phyloP scores from a whole-genome alignment of 2,329 filamentous ascomycete species.

The Pseudocercospora fijiensis region DNA sequence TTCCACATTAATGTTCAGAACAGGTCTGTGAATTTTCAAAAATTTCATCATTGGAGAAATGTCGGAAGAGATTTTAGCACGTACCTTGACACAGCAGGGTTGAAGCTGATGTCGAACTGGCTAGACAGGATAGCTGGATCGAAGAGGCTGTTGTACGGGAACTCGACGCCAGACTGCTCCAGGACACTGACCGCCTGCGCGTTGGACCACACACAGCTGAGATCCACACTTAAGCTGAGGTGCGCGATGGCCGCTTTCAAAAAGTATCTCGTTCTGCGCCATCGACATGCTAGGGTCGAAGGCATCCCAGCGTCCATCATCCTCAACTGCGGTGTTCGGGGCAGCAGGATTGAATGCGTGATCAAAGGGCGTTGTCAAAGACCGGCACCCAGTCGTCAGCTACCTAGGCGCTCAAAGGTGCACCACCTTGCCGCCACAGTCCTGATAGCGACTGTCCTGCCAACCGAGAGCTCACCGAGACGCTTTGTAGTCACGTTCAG shows the following conservation, averaged over 20 bases:
- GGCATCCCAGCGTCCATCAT: slow-evolving; percentile 15
- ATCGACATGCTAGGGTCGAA: slow-evolving; percentile 7
- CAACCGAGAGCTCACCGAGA: slow-evolving; percentile 44
- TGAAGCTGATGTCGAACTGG: slow-evolving; percentile 25
- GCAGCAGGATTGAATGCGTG: background rate
- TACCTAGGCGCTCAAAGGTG: slow-evolving; percentile 29
- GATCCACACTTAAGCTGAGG: background rate
- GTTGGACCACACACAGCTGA: background rate
- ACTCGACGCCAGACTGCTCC: slow-evolving; percentile 17
- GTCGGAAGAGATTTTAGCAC: background rate
- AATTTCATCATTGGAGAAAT: slow-evolving; percentile 28
- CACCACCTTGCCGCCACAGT: slow-evolving; percentile 50
- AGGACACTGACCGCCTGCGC: slow-evolving; percentile 23
- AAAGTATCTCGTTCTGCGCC: slow-evolving; percentile 6
- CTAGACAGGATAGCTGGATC: slow-evolving; percentile 9
- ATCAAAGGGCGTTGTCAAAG: background rate
- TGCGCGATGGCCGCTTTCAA: background rate
- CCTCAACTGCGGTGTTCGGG: slow-evolving; percentile 16
- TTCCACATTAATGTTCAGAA: slow-evolving; percentile 33
- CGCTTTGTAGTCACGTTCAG: slow-evolving; percentile 49
- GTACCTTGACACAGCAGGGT: slow-evolving; percentile 17
- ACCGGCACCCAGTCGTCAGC: background rate
- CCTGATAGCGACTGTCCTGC: slow-evolving; percentile 47
- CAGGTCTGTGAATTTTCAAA: slow-evolving; percentile 35
- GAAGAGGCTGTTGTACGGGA: slow-evolving; percentile 15